Percentiles rank a stretch among this genome's conserved stretches.
Conservation (phyloP, 2,329 filamentous ascomycete genomes). For the Ophiostoma tasmaniense region DNA sequence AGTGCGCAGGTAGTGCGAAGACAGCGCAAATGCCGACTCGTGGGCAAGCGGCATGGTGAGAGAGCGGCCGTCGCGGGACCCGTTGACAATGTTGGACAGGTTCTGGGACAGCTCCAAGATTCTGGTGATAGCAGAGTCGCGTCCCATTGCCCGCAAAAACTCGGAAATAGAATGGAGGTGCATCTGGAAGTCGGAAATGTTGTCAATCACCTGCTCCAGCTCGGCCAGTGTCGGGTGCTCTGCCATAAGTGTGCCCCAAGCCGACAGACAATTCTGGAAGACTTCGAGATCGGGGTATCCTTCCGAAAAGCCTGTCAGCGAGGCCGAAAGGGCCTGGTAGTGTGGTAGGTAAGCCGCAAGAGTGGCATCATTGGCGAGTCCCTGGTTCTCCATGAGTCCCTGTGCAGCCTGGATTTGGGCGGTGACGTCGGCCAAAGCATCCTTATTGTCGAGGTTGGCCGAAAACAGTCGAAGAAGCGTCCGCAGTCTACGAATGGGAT, state of each 20-base stretch:
- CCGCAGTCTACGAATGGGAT: slow-evolving; percentile 45
- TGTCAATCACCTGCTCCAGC: slow-evolving; percentile 39
- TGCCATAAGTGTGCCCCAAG: slow-evolving; percentile 38
- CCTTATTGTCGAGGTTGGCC: slow-evolving; percentile 39
- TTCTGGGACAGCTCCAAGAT: slow-evolving; percentile 39
- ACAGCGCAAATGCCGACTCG: slow-evolving; percentile 41
- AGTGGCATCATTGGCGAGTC: slow-evolving; percentile 37
- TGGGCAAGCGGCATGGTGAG: slow-evolving; percentile 31
- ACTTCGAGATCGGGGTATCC: slow-evolving; percentile 29
- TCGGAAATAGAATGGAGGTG: slow-evolving; percentile 44
- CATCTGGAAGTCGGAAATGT: slow-evolving; percentile 40
- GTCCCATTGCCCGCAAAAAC: slow-evolving; percentile 43
- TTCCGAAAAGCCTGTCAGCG: slow-evolving; percentile 36
- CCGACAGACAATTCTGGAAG: slow-evolving; percentile 31
- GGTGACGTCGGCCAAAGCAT: slow-evolving; percentile 33
- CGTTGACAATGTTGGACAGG: slow-evolving; percentile 30
- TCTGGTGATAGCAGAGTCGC: slow-evolving; percentile 37
- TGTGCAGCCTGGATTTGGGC: slow-evolving; percentile 33
- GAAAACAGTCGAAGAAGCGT: slow-evolving; percentile 42
- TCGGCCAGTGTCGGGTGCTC: slow-evolving; percentile 33
- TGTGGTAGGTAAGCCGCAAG: slow-evolving; percentile 41
- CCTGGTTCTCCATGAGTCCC: slow-evolving; percentile 29
- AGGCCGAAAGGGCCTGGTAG: slow-evolving; percentile 38
- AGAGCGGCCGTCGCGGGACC: background rate
- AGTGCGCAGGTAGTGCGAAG: slow-evolving; percentile 45